These are phyloP conservation scores for Halenospora varia DNA, from an alignment of 495 filamentous ascomycete species.

Conservation along the genomic window DNA sequence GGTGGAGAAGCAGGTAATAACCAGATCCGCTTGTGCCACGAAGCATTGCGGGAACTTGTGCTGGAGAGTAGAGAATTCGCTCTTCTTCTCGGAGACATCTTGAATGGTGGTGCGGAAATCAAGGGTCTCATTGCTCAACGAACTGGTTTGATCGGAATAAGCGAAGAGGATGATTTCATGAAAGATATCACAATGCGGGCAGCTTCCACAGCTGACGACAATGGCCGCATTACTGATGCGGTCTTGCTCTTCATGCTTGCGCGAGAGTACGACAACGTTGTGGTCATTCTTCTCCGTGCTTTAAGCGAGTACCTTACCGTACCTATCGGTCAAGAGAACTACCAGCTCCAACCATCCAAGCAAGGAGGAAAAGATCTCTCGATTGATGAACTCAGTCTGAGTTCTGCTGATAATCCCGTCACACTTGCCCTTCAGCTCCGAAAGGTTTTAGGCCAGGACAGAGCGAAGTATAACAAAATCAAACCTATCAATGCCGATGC, in stretches of 20 bases:
- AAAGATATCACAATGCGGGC: conserved; percentile 84
- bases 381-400: conserved; percentile 77
- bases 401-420: conserved; percentile 80
- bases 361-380: conserved; percentile 59
- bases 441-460: conserved; percentile 54
- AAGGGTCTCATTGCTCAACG: conserved; percentile 85
- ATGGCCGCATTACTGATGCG: conserved; percentile 85
- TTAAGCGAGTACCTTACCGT: conserved; percentile 81
- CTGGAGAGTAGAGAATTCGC: conserved; percentile 94
- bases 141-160: conserved; percentile 75
- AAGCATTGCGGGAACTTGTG: conserved; percentile 90
- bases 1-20: conserved; percentile 65
- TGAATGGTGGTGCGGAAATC: conserved; percentile 73
- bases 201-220: conserved; percentile 87
- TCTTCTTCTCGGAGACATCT: conserved; percentile 87
- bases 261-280: conserved; percentile 88
- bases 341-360: conserved; percentile 74
- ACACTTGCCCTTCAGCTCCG: conserved; percentile 77
- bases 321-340: conserved; percentile 71
- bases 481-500: conserved; percentile 57
- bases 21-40: conserved; percentile 81
- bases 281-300: conserved; percentile 83
- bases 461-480: conserved; percentile 10
- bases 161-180: conserved; percentile 77
- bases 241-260: conserved; percentile 93